Percentiles rank a stretch among this genome's conserved stretches.
Conservation (phyloP, 2,329 filamentous ascomycete species). For the Fusarium kyushuense region DNA sequence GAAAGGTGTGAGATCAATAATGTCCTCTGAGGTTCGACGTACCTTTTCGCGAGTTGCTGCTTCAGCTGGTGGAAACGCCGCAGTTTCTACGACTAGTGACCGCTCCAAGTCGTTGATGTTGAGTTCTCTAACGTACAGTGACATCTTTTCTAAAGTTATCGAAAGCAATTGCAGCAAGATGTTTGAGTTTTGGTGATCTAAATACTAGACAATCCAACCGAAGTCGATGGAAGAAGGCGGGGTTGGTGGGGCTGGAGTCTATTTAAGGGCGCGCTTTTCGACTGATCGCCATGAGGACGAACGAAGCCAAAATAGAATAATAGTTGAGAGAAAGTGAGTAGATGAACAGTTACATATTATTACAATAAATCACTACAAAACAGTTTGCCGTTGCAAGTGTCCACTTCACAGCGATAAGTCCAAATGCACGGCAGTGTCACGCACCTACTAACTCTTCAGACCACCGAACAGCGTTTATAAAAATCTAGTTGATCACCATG, state of each 20-base stretch:
- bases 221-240: background rate
- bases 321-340: too few relatives aligned
- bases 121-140: constrained; percentile 44
- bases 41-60: constrained; percentile 50
- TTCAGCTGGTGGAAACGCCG: constrained; percentile 48
- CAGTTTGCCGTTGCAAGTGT: too few relatives aligned
- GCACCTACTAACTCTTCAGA: too few relatives aligned
- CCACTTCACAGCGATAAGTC: too few relatives aligned
- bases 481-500: too few relatives aligned
- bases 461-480: too few relatives aligned
- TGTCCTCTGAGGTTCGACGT: too few relatives aligned
- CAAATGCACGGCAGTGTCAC: too few relatives aligned
- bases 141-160: constrained; percentile 23
- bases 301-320: too few relatives aligned
- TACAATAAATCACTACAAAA: too few relatives aligned
- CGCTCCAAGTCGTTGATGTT: constrained; percentile 43
- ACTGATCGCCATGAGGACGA: background rate
- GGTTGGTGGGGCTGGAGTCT: constrained; percentile 14
- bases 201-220: too few relatives aligned
- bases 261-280: constrained; percentile 8
- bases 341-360: too few relatives aligned
- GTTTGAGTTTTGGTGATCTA: background rate
- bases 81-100: constrained; percentile 44
- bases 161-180: fast-evolving
- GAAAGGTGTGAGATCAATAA: background rate